phyloP scores from a whole-genome alignment of 2,329 filamentous ascomycete species.

The Phialophora macrospora region DNA sequence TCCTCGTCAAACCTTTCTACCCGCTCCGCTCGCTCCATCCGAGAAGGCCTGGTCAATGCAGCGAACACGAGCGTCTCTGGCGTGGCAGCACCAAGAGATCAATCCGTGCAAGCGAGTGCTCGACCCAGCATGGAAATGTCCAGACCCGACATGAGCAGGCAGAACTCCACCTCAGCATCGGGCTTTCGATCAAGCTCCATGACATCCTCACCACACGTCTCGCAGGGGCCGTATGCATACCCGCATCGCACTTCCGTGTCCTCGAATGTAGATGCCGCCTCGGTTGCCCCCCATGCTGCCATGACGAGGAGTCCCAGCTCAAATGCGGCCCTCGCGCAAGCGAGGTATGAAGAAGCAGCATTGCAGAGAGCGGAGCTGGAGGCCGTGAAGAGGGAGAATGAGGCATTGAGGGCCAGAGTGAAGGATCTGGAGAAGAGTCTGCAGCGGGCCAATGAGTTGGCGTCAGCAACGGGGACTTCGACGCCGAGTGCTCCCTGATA shows the following conservation, averaged over 20 bases:
- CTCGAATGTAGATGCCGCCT: conserved; percentile 16
- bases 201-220: conserved; percentile 30
- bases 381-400: conserved; percentile 53
- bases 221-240: conserved; percentile 20
- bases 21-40: conserved; percentile 44
- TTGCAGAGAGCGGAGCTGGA: conserved; percentile 52
- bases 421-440: conserved; percentile 49
- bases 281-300: conserved; percentile 4
- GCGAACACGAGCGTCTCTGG: conserved; percentile 45
- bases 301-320: conserved; percentile 40
- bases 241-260: conserved; percentile 34
- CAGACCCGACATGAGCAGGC: conserved; percentile 47
- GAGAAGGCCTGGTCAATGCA: conserved; percentile 37
- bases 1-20: conserved; percentile 61
- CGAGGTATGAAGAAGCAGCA: conserved; percentile 51
- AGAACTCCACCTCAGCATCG: conserved; percentile 49
- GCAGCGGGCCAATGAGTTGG: conserved; percentile 26
- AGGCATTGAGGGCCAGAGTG: conserved; percentile 51
- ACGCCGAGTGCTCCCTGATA: conserved; percentile 5
- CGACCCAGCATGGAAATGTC: conserved; percentile 36
- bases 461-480: background rate
- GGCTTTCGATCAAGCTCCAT: conserved; percentile 35
- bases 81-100: conserved; percentile 52
- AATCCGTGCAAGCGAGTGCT: conserved; percentile 31
- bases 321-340: conserved; percentile 42